Evolutionary conservation across 441 rosid genomes (phyloP), one percentile per base, ranked within the genome.

Genomic region (Macaranga tanarius): DNA sequence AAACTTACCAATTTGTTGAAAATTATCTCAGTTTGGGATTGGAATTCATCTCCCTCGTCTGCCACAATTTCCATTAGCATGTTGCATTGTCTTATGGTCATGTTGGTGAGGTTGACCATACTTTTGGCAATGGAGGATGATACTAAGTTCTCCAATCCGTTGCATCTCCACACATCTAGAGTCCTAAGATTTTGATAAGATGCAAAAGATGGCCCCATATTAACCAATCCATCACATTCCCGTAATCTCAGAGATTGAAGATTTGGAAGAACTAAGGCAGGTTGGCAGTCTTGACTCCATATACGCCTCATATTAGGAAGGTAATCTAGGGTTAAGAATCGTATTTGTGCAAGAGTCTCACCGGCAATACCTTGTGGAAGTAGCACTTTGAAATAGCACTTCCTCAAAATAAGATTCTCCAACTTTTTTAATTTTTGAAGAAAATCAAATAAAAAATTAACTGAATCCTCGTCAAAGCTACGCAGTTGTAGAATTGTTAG

Each of bases 31-130:
- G n/a, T 62, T 4, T 11, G 17, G 0, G n/a, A n/a, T n/a, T n/a
- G n/a, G n/a, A 7, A 22, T 55, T 8, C 50, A 3, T 57, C 58
- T 61, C 7, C 71, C 2, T 74, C 73, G 2, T 13, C 47, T 56
- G 63, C 31, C 23, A 71, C 11, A 16, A 61, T 48, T 5, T 47
- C 66, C 15, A 28, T 58, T 52, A 66, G 0, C 40, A 13, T 12
- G 7, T 90, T 67, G 93, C 86, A 74, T 82, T 91, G 88, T 84
- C 80, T 83, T 88, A 91, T 1, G 85, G 86, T 71, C 89, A 95
- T 25, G 84, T 87, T 73, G 83, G 89, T 73, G 85, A 91, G 73
- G 85, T 86, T 38, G 90, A 87, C 38, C 34, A 72, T 12, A 55
- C 45, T 38, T 64, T 51, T 64, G n/a, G 75, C 62, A 1, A 55